These are phyloP conservation scores for Trichoderma breve DNA, from an alignment of 2,329 filamentous ascomycete species.

Conservation along the genomic window DNA sequence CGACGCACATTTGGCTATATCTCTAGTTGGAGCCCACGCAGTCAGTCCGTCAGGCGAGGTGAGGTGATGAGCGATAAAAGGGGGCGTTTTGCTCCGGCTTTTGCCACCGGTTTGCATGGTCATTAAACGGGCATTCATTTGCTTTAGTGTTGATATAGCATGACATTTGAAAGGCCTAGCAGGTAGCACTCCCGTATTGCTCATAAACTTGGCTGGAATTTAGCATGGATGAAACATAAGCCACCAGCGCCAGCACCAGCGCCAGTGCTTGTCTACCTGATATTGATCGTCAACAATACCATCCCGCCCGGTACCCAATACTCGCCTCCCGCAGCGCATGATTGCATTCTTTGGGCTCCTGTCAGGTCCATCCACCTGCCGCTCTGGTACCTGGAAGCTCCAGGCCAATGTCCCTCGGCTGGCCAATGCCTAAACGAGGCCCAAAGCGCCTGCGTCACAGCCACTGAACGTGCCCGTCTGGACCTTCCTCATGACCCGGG, in stretches of 20 bases:
- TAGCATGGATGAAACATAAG: background rate
- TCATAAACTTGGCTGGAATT: background rate
- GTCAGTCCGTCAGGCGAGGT: background rate
- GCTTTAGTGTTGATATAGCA: background rate
- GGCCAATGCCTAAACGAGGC: conserved; percentile 7
- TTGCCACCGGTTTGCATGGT: background rate
- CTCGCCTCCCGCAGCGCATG: background rate
- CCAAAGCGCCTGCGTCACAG: conserved; percentile 20
- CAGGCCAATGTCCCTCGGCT: background rate
- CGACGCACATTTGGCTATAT: background rate
- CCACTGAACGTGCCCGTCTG: conserved; percentile 3
- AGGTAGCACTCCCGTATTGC: background rate
- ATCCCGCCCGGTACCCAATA: background rate
- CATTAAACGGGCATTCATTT: background rate
- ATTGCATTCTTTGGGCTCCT: background rate
- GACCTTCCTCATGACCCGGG: conserved; percentile 20
- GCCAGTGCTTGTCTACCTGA: background rate
- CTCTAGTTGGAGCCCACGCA: background rate
- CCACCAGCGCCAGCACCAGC: background rate
- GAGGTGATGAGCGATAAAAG: background rate
- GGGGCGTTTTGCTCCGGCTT: background rate
- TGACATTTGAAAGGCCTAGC: background rate
- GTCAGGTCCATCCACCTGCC: conserved; percentile 8
- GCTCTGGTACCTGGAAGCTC: background rate
- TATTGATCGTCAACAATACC: background rate